Base-by-base conservation (phyloP, 108 stramenopile species). In the Cyclotella cryptica region DNA sequence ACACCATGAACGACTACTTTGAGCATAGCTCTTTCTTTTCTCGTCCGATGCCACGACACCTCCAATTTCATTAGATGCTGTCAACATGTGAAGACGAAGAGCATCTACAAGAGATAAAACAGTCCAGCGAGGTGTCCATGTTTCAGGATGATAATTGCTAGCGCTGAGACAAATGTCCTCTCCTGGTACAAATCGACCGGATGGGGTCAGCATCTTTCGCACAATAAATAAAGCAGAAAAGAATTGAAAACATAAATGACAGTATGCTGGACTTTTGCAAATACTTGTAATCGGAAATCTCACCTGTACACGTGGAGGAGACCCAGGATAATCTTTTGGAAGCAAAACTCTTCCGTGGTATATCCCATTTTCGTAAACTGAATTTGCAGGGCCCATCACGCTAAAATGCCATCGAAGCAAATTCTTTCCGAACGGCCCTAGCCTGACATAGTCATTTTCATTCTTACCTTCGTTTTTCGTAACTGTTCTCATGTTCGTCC, bases 381-480 rank as follows among this genome's bases (percentile, higher is more conserved):
- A 87, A 60, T 81, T 83, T 29, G 79, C 78, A 1, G 91, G 79
- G 27, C 97, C 97, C 22, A 63, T 39, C 44, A 97, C 85, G 17
- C 90, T 89, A 76, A 97, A 97, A 71, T 97, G 97, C 96, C 96
- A 97, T 15, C 86, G 78, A 1, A 91, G 84, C 17, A 97, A 63
- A 74, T 92, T 93, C 46, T 80, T 83, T 0, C 87, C 84, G 53
- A 87, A 75, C 12, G 96, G 96, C 28, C 96, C 96, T 24, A 96
- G 73, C 15, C 92, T 85, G 0, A n/a, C n/a, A n/a, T n/a, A n/a
- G n/a, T n/a, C n/a, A n/a, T n/a, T n/a, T n/a, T n/a, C n/a, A n/a
- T n/a, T 87, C 69, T 21, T 54, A 41, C 29, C 55, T 41, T 66
- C 24, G 6, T 57, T 52, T 21, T 24, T 43, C 57, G 64, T 18